Evolutionary conservation across 495 filamentous ascomycete genomes (phyloP).

Genomic region (Tuber melanosporum): DNA sequence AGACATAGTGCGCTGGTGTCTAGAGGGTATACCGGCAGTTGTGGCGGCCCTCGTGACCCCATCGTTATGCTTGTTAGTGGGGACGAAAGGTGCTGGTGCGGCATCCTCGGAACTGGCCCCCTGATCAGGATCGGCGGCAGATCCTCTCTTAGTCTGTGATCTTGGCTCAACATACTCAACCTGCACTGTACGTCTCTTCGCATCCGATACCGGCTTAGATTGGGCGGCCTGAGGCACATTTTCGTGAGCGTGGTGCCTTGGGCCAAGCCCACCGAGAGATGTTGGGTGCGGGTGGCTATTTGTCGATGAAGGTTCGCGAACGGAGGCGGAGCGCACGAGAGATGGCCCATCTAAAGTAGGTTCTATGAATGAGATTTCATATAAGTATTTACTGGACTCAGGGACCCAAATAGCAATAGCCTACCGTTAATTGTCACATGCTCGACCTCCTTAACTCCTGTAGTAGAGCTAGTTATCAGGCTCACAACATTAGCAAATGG

Average conservation of each 20-base stretch:
- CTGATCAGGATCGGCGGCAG: constrained; percentile 44
- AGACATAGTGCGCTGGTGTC: constrained; percentile 37
- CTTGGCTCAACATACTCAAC: constrained; percentile 95
- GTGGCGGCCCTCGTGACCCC: constrained; percentile 38
- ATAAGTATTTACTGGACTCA: constrained; percentile 18
- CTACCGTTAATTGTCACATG: constrained; percentile 59
- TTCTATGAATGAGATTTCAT: constrained; percentile 45
- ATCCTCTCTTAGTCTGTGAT: constrained; percentile 65
- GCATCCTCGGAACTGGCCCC: constrained; percentile 31
- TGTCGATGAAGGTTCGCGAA: constrained; percentile 76
- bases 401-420: constrained; percentile 7
- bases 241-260: constrained; percentile 72
- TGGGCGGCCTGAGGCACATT: constrained; percentile 57
- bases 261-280: constrained; percentile 60
- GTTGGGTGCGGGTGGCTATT: constrained; percentile 51
- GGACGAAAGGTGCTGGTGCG: constrained; percentile 38
- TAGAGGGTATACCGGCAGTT: constrained; percentile 41
- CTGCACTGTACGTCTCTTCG: constrained; percentile 90
- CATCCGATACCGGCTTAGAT: constrained; percentile 62
- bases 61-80: constrained; percentile 35
- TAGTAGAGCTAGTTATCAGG: constrained; percentile 92
- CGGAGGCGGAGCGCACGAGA: constrained; percentile 79
- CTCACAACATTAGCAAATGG: constrained; percentile 92
- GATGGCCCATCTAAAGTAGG: constrained; percentile 55
- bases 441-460: constrained; percentile 76